Conservation (phyloP, 768 basidiomycete species). For the Sarcomyxa edulis region DNA sequence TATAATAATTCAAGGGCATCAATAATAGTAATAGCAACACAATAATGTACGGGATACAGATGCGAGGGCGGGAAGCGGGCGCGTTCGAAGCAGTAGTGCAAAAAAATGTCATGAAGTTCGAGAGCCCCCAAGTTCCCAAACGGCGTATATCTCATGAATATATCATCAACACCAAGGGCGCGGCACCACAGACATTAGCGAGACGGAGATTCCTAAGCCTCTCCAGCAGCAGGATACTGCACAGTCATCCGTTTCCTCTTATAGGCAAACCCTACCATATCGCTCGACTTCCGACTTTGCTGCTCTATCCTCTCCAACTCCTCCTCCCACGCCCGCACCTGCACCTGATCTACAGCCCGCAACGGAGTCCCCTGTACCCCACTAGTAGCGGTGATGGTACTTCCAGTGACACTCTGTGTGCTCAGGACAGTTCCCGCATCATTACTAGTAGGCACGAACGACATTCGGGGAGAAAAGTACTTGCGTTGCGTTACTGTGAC, state of each 20-base stretch:
- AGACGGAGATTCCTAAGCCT: not conserved
- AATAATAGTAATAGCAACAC: not conserved
- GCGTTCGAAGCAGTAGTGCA: not conserved
- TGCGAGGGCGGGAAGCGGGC: not conserved
- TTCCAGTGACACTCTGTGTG: conserved; percentile 14
- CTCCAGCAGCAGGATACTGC: not conserved
- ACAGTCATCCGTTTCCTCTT: conserved; percentile 17
- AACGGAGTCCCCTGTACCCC: conserved; percentile 23
- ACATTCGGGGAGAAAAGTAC: conserved; percentile 14
- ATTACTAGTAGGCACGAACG: conserved; percentile 20
- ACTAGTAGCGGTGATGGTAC: conserved; percentile 8
- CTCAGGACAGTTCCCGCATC: conserved; percentile 29
- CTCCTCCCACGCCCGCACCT: conserved; percentile 70
- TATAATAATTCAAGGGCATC: not conserved
- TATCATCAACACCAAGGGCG: conserved; percentile 1
- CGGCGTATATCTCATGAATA: too few species aligned
- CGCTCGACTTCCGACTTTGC: conserved; percentile 45
- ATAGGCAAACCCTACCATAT: conserved; percentile 36
- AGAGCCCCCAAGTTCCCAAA: too few species aligned
- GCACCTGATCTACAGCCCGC: conserved; percentile 20
- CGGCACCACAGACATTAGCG: not conserved
- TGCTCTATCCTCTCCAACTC: conserved; percentile 70
- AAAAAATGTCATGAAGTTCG: not conserved
- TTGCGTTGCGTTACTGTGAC: conserved; percentile 1
- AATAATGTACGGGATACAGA: not conserved